Base-by-base conservation (phyloP, 768 basidiomycete species). In the Russula dissimulans region DNA sequence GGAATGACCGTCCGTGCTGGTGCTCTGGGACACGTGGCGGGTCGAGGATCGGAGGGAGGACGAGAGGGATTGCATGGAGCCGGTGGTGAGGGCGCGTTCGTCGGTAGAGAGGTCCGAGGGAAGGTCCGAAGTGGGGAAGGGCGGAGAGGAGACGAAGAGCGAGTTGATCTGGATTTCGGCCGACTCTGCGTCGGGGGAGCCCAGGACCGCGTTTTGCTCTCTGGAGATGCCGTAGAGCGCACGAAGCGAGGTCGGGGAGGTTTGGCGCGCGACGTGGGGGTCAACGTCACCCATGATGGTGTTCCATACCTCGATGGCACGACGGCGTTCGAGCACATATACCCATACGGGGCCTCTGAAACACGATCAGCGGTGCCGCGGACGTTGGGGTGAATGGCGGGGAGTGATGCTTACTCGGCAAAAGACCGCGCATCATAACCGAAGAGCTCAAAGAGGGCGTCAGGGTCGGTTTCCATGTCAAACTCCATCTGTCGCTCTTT, bases 401-500 rank as follows among this genome's bases (percentile, higher is more conserved):
- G 34, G 32, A 3, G 60, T 34, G 12, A 46, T 41, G 45, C 26
- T 78, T 71, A 91, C 91, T 91, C 88, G 59, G 80, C 81, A 60
- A 93, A 79, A 50, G 82, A 86, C 36, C 78, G 76, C 8, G 86
- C 82, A 63, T 91, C 89, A 50, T 87, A 80, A 15, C 89, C 89
- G 68, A 93, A 92, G 41, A 92, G 74, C 67, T 91, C 89, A 56
- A 82, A 85, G 55, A 91, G 77, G 1, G 84, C 81, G 36, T 90
- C 90, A 29, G 87, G 87, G 65, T 92, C 89, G 12, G 85, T 81
- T 67, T 91, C 90, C 15, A 82, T 80, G 68, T 91, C 89, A 66
- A 93, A 91, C 65, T 89, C 88, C 86, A 93, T 89, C 71, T 90
- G 89, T 18, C 91, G 76, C 71, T 91, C 91, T 72, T 92, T 92